Evolutionary conservation across 257 asterid species (phyloP).

Genomic region (Solanum phureja): DNA sequence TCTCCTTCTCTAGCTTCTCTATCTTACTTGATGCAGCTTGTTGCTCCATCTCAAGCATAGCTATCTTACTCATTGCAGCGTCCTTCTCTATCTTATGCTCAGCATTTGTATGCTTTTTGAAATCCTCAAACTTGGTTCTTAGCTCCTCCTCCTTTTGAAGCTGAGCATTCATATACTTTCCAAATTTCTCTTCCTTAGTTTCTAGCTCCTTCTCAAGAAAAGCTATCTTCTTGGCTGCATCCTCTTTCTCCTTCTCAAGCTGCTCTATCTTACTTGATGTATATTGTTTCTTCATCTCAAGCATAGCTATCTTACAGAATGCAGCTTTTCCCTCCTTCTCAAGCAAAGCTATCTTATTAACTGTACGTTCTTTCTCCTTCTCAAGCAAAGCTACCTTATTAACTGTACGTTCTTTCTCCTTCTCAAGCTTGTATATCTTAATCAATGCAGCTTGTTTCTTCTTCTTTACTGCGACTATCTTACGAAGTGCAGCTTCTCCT

Average conservation of each 20-base stretch:
- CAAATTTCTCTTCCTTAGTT: neutral
- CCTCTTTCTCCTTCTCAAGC: neutral
- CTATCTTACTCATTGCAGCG: neutral
- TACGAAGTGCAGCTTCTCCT: neutral
- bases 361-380: neutral
- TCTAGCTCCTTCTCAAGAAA: neutral
- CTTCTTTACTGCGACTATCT: neutral
- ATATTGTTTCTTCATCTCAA: neutral
- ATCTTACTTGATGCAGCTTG: neutral
- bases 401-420: neutral
- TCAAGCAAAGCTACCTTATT: neutral
- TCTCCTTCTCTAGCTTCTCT: neutral
- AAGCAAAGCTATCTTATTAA: neutral
- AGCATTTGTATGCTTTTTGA: neutral
- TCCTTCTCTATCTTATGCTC: neutral
- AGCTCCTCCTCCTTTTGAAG: neutral
- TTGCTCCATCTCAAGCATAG: neutral
- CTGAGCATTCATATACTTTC: neutral
- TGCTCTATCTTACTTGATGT: neutral
- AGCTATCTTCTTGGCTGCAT: neutral
- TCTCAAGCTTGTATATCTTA: neutral
- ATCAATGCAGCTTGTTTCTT: neutral
- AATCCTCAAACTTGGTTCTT: neutral
- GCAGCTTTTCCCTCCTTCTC: neutral
- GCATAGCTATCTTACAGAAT: neutral